These are phyloP conservation scores for Pyrenula massariospora DNA, from an alignment of 495 filamentous ascomycete genomes.

Conservation along the genomic window DNA sequence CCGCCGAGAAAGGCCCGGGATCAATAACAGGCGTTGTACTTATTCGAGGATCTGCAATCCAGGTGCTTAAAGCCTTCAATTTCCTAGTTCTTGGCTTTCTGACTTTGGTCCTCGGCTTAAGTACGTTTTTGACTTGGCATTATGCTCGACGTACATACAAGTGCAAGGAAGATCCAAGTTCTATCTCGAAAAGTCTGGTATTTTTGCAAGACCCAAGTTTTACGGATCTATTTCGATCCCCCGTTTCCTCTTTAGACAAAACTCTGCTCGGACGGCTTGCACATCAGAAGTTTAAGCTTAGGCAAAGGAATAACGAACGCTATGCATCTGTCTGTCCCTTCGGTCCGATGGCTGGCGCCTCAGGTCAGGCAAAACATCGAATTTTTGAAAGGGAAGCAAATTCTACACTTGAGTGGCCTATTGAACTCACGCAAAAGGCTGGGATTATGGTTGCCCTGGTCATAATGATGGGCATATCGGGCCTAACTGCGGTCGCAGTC, in stretches of 20 bases:
- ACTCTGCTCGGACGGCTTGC: no score
- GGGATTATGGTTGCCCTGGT: neutral
- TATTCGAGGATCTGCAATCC: neutral
- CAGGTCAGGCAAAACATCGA: no score
- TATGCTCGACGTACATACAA: neutral
- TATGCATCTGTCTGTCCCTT: no score
- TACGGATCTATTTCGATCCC: neutral
- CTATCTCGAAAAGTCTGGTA: neutral
- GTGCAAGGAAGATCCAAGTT: neutral
- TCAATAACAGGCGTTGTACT: neutral
- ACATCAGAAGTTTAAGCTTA: no score
- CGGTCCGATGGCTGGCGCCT: no score
- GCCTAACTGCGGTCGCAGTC: neutral
- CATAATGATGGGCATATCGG: neutral
- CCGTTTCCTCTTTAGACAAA: no score
- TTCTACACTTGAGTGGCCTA: slow-evolving; percentile 1
- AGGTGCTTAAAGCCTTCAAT: neutral
- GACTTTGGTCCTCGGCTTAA: neutral
- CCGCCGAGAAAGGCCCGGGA: neutral
- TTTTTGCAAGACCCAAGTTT: neutral
- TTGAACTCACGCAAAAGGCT: neutral
- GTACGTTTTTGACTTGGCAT: neutral
- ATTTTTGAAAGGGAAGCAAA: no score
- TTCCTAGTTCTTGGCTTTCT: neutral
- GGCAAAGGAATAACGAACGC: no score